Conservation (phyloP, 2,329 filamentous ascomycete species). For the Penicillium sp. region DNA sequence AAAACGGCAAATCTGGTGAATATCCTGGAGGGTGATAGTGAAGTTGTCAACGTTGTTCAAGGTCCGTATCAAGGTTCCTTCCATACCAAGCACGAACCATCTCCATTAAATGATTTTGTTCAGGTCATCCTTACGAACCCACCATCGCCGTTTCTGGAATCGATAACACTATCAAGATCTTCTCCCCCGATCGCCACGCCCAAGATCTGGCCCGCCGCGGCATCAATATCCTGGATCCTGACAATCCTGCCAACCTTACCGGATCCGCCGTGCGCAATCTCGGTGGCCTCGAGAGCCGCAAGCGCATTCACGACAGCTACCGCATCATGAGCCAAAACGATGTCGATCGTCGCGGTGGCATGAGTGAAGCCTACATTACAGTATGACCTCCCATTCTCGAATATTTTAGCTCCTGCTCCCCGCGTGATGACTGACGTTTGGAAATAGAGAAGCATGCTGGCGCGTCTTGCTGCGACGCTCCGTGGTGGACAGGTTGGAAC, state of each 20-base stretch:
- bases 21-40: conserved; percentile 67
- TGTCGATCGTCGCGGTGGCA: conserved; percentile 60
- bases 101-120: conserved; percentile 19
- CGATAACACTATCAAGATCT: conserved; percentile 70
- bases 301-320: conserved; percentile 63
- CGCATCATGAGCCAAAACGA: conserved; percentile 67
- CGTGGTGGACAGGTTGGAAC: conserved; percentile 43
- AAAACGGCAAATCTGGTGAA: conserved; percentile 65
- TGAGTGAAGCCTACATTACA: conserved; percentile 61
- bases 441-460: conserved; percentile 52
- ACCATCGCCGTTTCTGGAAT: conserved; percentile 69
- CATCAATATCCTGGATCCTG: conserved; percentile 59
- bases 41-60: conserved; percentile 72
- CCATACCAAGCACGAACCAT: neutral
- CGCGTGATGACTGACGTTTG: conserved; percentile 17
- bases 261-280: conserved; percentile 32
- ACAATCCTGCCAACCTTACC: conserved; percentile 43
- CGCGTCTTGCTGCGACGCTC: conserved; percentile 48
- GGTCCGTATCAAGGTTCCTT: conserved; percentile 42
- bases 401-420: neutral
- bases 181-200: conserved; percentile 62
- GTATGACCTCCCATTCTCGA: conserved; percentile 37
- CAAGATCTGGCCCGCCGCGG: conserved; percentile 61
- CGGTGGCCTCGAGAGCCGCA: conserved; percentile 59
- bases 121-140: conserved; percentile 68